phyloP scores from a whole-genome alignment of 306 rosid genomes.

The cucumber (Cucumis sativus) region DNA sequence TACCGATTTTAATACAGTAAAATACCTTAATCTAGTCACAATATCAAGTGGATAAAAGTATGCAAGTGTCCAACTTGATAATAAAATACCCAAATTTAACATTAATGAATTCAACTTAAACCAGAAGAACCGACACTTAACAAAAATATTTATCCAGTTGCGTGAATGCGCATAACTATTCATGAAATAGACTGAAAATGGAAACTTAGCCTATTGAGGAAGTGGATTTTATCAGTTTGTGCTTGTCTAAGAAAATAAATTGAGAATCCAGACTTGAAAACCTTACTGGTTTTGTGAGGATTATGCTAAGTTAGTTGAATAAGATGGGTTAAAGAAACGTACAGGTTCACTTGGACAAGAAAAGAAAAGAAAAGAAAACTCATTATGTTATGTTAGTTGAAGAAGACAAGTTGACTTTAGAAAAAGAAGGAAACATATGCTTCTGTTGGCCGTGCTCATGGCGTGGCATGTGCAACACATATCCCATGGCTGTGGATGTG shows the following conservation, averaged over 20 bases:
- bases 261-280: too few relatives aligned
- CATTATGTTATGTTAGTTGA: too few relatives aligned
- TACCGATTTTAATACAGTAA: too few relatives aligned
- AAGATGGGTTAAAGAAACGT: neutral
- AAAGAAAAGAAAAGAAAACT: neutral
- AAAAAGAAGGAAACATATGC: neutral
- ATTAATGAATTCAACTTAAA: neutral
- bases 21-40: too few relatives aligned
- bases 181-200: neutral
- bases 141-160: neutral
- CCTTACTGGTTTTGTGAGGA: too few relatives aligned
- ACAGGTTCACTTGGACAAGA: neutral
- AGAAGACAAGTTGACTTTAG: neutral
- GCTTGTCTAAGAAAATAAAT: too few relatives aligned
- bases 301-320: too few relatives aligned
- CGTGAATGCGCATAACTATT: neutral
- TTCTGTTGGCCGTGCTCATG: neutral
- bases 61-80: neutral
- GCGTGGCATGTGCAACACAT: neutral
- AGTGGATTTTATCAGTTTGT: neutral
- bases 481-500: neutral
- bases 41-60: neutral
- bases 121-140: neutral
- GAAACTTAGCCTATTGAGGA: neutral
- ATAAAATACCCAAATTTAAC: neutral